Evolutionary conservation across 1,284 basidiomycete species (phyloP), one percentile per base, ranked within the genome.

Genomic region (Ustilago cynodontis): DNA sequence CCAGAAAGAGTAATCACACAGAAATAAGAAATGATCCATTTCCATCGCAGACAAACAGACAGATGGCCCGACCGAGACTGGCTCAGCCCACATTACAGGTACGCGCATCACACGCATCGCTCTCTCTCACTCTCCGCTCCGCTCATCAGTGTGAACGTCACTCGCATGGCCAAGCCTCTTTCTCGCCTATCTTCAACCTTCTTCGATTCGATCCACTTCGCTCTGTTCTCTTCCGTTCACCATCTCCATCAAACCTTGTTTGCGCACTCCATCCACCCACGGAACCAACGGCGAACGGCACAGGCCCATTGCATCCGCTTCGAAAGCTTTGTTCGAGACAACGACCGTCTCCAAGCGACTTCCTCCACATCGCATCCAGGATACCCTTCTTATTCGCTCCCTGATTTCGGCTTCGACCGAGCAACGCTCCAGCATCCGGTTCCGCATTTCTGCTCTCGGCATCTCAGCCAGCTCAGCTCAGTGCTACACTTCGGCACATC

Each of bases 81-180:
- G 20, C 41, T 43, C 41, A 43, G 50, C 22, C 22, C 45, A 29
- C 35, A 59, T 59, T 50, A 59, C 43, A 33, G n/a, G 39, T 45
- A 39, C 57, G 39, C 43, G 47, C 57, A 57, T 57, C 57, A 33
- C 57, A 59, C 22, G 49, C 9, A 45, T 31, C 56, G 37, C 47
- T 14, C 49, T 51, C 47, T n/a, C 41, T 43, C 41, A 7, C 41
- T 43, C 41, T n/a, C 37, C 37, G 37, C 37, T 39, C 37, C 31
- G 31, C 31, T 33, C 31, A 33, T 33, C 31, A 33, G 31, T 33
- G 31, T 37, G 35, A 10, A 20, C 41, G 20, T 43, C 47, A 49
- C 26, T 13, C 35, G 22, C 47, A 49, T 49, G 22, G 47, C 47
- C 47, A 14, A 11, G 47, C 47, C 47, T 49, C 47, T 26, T 49